A percentile compares a stretch with the other conserved stretches of the same genome.
Conservation (phyloP, 2,329 filamentous ascomycete genomes). For the Alternaria brassicae region DNA sequence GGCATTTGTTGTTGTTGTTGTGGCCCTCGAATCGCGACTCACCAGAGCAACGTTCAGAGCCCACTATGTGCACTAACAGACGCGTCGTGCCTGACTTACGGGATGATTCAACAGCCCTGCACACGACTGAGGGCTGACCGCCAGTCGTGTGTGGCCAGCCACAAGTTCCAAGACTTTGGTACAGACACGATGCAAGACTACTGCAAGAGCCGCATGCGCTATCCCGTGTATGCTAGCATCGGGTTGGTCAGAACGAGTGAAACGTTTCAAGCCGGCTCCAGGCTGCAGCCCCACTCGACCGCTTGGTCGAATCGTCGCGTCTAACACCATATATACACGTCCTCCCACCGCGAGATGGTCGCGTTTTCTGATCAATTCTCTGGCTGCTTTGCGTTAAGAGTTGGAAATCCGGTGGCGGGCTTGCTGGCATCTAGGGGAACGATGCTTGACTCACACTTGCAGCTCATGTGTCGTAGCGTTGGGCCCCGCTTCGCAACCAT, state of each 20-base stretch:
- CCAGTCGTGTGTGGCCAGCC: conserved; percentile 41
- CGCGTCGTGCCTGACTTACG: conserved; percentile 19
- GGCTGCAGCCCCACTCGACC: conserved; percentile 33
- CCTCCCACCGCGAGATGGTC: conserved; percentile 52
- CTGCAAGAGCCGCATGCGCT: conserved; percentile 39
- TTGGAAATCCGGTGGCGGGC: conserved; percentile 21
- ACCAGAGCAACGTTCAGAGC: conserved; percentile 23
- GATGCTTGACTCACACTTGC: conserved; percentile 54
- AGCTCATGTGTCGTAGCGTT: conserved; percentile 41
- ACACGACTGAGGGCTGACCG: conserved; percentile 32
- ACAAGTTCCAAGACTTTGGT: conserved; percentile 28
- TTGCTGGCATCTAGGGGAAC: conserved; percentile 21
- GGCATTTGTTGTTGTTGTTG: conserved; percentile 38
- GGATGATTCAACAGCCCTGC: conserved; percentile 18
- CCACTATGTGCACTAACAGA: conserved; percentile 4
- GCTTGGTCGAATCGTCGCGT: conserved; percentile 49
- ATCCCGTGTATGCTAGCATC: conserved; percentile 20
- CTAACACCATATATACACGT: conserved; percentile 49
- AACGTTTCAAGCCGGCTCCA: conserved; percentile 46
- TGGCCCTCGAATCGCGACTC: conserved; percentile 39
- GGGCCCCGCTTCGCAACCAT: conserved; percentile 27
- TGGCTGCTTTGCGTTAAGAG: conserved; percentile 38
- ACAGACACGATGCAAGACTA: conserved; percentile 29
- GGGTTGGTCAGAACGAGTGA: conserved; percentile 33
- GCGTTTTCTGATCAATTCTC: conserved; percentile 48